phyloP scores from a whole-genome alignment of 441 rosid species.

The Gossypium trilobum region DNA sequence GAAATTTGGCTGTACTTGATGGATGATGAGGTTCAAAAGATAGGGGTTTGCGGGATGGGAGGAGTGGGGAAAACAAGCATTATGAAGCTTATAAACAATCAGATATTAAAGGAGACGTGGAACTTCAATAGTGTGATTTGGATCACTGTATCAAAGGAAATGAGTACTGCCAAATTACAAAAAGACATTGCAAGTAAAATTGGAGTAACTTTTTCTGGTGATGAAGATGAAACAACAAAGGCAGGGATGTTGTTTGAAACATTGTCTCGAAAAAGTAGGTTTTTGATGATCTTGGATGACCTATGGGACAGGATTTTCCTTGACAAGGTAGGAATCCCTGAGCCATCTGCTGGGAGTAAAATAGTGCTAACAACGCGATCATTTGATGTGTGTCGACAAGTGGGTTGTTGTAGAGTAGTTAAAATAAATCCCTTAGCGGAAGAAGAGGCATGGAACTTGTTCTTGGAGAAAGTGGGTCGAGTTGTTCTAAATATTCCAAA shows the following conservation, averaged over 20 bases:
- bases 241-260: background rate
- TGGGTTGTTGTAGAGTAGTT: background rate
- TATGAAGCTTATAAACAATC: background rate
- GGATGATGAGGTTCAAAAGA: too few relatives aligned
- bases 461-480: background rate
- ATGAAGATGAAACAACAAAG: background rate
- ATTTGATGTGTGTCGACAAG: background rate
- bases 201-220: background rate
- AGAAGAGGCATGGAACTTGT: background rate
- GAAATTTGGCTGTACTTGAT: background rate
- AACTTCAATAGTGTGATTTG: background rate
- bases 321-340: too few relatives aligned
- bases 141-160: background rate
- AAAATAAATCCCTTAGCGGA: background rate
- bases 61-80: too few relatives aligned
- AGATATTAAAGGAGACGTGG: background rate
- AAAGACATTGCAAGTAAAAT: background rate
- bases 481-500: background rate
- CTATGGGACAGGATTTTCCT: too few relatives aligned
- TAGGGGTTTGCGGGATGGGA: too few relatives aligned
- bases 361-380: too few relatives aligned
- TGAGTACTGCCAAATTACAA: background rate
- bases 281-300: constrained; percentile 8
- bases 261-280: constrained; percentile 23
- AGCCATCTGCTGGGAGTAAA: too few relatives aligned